Evolutionary conservation across 2,329 filamentous ascomycete species (phyloP).

Genomic region (Aspergillus pseudoterreus): DNA sequence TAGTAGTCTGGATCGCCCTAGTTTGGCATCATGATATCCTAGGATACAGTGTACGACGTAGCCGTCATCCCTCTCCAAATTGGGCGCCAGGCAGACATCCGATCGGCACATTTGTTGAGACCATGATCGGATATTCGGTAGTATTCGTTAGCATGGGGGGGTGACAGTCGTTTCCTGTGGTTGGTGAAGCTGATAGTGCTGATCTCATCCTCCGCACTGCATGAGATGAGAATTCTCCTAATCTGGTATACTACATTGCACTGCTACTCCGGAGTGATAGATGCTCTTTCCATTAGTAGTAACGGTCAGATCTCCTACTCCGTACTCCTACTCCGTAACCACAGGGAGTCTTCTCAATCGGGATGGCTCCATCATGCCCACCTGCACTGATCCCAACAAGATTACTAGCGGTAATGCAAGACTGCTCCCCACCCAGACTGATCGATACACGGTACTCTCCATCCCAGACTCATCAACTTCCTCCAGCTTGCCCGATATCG

Average conservation of each 20-base stretch:
- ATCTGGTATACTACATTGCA: too few relatives aligned
- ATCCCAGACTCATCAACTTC: background rate
- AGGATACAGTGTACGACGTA: background rate
- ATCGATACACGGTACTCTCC: background rate
- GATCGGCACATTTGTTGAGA: background rate
- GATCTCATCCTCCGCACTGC: too few relatives aligned
- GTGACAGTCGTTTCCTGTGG: too few relatives aligned
- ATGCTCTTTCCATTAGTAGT: too few relatives aligned
- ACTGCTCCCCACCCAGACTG: background rate
- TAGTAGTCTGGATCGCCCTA: background rate
- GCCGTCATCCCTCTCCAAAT: background rate
- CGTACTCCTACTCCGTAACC: too few relatives aligned
- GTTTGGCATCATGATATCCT: background rate
- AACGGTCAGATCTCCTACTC: too few relatives aligned
- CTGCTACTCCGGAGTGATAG: too few relatives aligned
- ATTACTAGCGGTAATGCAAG: background rate
- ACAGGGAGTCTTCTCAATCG: background rate
- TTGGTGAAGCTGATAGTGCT: too few relatives aligned
- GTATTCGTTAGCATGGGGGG: too few relatives aligned
- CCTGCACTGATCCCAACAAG: background rate
- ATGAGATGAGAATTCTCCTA: too few relatives aligned
- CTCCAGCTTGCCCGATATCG: constrained; percentile 8
- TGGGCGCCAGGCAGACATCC: background rate
- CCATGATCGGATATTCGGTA: background rate
- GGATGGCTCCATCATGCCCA: background rate